Percentiles rank a stretch among this genome's conserved stretches.
phyloP scores from a whole-genome alignment of 805 yeast species.

The Wickerhamiella lipophila region DNA sequence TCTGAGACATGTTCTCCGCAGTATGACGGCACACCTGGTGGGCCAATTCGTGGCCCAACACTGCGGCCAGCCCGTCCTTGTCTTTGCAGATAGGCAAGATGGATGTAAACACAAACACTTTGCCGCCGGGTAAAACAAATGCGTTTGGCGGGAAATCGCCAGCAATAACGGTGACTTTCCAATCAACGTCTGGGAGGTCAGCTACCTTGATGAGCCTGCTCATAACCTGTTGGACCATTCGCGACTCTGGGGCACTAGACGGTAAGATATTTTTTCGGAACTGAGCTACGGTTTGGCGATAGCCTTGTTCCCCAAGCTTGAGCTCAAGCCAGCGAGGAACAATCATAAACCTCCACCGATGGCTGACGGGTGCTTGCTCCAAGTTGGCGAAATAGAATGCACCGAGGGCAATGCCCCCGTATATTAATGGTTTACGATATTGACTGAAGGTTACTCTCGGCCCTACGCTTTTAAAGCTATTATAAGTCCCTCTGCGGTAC shows the following conservation, averaged over 20 bases:
- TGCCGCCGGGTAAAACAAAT: constrained; percentile 90
- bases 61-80: constrained; percentile 93
- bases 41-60: constrained; percentile 82
- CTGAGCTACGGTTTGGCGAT: constrained; percentile 45
- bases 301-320: constrained; percentile 50
- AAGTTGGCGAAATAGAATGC: constrained; percentile 39
- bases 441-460: constrained; percentile 4
- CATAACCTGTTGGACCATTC: constrained; percentile 50
- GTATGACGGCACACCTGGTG: constrained; percentile 91
- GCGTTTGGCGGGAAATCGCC: constrained; percentile 83
- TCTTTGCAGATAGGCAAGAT: constrained; percentile 65
- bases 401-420: constrained; percentile 28
- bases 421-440: constrained; percentile 16
- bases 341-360: constrained; percentile 59
- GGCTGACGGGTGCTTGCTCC: constrained; percentile 72
- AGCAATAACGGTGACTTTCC: constrained; percentile 74
- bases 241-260: constrained; percentile 44
- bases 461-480: constrained; percentile 16
- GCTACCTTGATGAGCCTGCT: constrained; percentile 39
- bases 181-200: constrained; percentile 30
- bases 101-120: constrained; percentile 75
- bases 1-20: constrained; percentile 64
- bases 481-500: constrained; percentile 13
- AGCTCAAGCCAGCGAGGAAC: constrained; percentile 53
- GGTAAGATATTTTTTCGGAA: constrained; percentile 47